Evolutionary conservation across 2,329 filamentous ascomycete genomes (phyloP).

Genomic region (Dichotomopilus funicola): DNA sequence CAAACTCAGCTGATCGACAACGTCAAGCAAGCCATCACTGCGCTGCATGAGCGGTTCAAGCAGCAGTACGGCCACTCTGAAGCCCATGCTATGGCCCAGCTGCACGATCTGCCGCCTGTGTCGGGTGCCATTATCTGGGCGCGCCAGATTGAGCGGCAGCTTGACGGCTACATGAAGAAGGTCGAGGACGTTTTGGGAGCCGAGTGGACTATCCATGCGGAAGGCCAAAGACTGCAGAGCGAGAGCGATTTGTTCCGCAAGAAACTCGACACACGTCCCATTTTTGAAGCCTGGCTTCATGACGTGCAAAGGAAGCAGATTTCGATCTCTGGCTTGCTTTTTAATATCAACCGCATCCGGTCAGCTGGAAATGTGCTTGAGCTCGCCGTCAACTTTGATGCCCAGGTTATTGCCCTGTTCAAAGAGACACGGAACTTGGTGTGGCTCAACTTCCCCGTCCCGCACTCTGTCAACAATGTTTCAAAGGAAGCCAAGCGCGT

Average conservation of each 20-base stretch:
- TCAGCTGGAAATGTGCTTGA: slow-evolving; percentile 87
- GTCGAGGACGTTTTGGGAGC: slow-evolving; percentile 96
- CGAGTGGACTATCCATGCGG: slow-evolving; percentile 89
- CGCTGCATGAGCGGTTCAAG: slow-evolving; percentile 94
- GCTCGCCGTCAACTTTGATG: slow-evolving; percentile 91
- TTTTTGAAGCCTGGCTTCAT: slow-evolving; percentile 91
- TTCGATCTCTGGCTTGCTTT: slow-evolving; percentile 85
- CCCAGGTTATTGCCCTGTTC: slow-evolving; percentile 94
- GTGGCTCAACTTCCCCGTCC: slow-evolving; percentile 91
- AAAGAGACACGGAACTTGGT: slow-evolving; percentile 95
- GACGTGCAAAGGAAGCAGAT: slow-evolving; percentile 86
- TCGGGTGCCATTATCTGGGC: slow-evolving; percentile 98
- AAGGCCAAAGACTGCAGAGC: slow-evolving; percentile 86
- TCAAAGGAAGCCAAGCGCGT: slow-evolving; percentile 98
- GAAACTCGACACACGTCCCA: slow-evolving; percentile 88
- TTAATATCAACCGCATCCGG: slow-evolving; percentile 80
- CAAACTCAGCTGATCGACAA: slow-evolving; percentile 97
- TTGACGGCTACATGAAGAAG: slow-evolving; percentile 96
- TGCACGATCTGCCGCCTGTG: slow-evolving; percentile 90
- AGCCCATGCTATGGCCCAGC: slow-evolving; percentile 94
- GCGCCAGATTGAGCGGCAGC: slow-evolving; percentile 90
- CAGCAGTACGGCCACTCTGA: slow-evolving; percentile 98
- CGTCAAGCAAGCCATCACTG: slow-evolving; percentile 91
- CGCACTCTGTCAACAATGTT: slow-evolving; percentile 88
- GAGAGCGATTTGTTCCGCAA: slow-evolving; percentile 93